These are phyloP conservation scores for Phyllosticta citriasiana DNA, from an alignment of 2,329 filamentous ascomycete species.

Conservation along the genomic window DNA sequence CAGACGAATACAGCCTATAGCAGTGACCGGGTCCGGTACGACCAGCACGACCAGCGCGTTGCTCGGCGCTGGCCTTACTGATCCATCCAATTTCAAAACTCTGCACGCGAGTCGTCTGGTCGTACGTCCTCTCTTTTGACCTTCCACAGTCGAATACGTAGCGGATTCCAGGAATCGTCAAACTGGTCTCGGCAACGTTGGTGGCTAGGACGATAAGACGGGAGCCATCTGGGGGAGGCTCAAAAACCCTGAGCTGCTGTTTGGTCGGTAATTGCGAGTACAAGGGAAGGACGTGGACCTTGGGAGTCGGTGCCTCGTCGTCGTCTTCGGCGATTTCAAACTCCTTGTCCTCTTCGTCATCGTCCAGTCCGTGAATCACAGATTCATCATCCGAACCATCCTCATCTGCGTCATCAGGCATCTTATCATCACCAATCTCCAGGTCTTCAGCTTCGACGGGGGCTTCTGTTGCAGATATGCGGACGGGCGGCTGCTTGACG, in stretches of 20 bases:
- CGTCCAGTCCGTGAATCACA: slow-evolving; percentile 48
- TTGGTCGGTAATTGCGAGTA: slow-evolving; percentile 87
- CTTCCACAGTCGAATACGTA: slow-evolving; percentile 95
- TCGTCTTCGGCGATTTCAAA: slow-evolving; percentile 55
- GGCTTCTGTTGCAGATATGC: slow-evolving; percentile 65
- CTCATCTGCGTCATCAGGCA: slow-evolving; percentile 34
- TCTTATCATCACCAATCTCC: slow-evolving; percentile 54
- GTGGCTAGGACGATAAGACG: slow-evolving; percentile 85
- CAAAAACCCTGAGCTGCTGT: slow-evolving; percentile 86
- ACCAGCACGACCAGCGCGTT: slow-evolving; percentile 86
- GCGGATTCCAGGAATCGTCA: slow-evolving; percentile 89
- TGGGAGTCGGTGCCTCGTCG: slow-evolving; percentile 56
- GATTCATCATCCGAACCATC: slow-evolving; percentile 46
- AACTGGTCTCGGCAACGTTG: slow-evolving; percentile 92
- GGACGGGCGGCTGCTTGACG: slow-evolving; percentile 54
- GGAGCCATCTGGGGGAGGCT: slow-evolving; percentile 69
- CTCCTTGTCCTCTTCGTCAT: slow-evolving; percentile 49
- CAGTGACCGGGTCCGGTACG: slow-evolving; percentile 94
- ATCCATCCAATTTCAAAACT: slow-evolving; percentile 95
- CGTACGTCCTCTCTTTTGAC: slow-evolving; percentile 84
- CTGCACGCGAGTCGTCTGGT: slow-evolving; percentile 81
- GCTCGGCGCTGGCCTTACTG: slow-evolving; percentile 89
- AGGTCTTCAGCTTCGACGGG: slow-evolving; percentile 80
- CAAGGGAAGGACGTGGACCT: slow-evolving; percentile 82
- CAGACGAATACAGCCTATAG: slow-evolving; percentile 88